Percentiles rank a stretch among this genome's conserved stretches.
These are phyloP conservation scores for Mycena alexandri DNA, from an alignment of 768 basidiomycete species.

Conservation along the genomic window DNA sequence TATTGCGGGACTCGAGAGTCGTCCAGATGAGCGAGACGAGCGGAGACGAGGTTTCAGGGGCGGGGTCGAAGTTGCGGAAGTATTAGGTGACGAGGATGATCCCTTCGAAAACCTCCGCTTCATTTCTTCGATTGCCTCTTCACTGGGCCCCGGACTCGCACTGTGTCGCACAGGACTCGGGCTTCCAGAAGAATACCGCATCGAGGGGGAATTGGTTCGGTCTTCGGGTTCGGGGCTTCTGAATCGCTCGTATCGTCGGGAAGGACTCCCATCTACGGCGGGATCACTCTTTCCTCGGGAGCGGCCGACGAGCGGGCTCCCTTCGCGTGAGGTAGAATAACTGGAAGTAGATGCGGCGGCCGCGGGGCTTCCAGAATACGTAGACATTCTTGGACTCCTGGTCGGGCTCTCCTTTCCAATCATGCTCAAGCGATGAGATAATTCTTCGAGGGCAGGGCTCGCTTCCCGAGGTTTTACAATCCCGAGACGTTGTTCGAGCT, in stretches of 20 bases:
- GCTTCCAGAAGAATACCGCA: constrained; percentile 38
- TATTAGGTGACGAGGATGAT: constrained; percentile 45
- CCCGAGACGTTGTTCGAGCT: constrained; percentile 72
- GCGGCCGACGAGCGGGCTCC: constrained; percentile 46
- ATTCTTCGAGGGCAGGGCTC: constrained; percentile 67
- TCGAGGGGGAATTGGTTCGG: constrained; percentile 25
- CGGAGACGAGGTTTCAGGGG: constrained; percentile 36
- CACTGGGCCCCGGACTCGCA: constrained; percentile 52
- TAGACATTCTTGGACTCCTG: constrained; percentile 41
- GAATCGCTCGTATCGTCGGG: constrained; percentile 43
- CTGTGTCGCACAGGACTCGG: constrained; percentile 44
- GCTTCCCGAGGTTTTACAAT: constrained; percentile 66
- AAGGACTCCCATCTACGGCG: constrained; percentile 32
- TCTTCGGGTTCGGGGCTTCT: constrained; percentile 40
- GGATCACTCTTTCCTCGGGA: constrained; percentile 31
- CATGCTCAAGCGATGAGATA: constrained; percentile 58
- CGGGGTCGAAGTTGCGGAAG: constrained; percentile 38
- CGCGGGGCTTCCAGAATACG: constrained; percentile 26
- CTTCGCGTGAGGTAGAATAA: constrained; percentile 41
- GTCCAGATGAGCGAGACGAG: constrained; percentile 42
- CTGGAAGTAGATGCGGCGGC: constrained; percentile 43
- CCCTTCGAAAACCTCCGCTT: constrained; percentile 65
- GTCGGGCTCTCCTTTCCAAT: constrained; percentile 49
- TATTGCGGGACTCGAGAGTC: constrained; percentile 36
- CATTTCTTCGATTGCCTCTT: constrained; percentile 73